A percentile compares a stretch with the other conserved stretches of the same genome.
Evolutionary conservation across 331 rosid species (phyloP).

Genomic region (Malus hybrid): DNA sequence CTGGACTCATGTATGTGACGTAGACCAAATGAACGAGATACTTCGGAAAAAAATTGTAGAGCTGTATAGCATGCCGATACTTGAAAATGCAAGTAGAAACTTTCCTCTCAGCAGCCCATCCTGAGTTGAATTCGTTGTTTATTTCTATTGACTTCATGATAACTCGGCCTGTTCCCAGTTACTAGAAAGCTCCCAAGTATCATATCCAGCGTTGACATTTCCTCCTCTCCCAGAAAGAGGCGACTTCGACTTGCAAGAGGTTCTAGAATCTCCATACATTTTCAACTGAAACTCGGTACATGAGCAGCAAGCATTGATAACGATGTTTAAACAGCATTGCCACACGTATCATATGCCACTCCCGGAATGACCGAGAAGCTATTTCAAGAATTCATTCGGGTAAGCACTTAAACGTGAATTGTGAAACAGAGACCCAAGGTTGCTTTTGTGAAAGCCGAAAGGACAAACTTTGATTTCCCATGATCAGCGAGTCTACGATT

Average conservation of each 20-base stretch:
- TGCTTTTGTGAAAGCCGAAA: slow-evolving; percentile 13
- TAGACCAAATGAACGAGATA: slow-evolving; percentile 66
- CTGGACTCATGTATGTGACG: slow-evolving; percentile 90
- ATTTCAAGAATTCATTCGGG: background rate
- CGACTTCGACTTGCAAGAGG: slow-evolving; percentile 58
- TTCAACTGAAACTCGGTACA: slow-evolving; percentile 43
- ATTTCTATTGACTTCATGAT: slow-evolving; percentile 2
- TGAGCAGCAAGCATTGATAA: background rate
- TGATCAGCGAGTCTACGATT: background rate
- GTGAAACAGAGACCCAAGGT: slow-evolving; percentile 7
- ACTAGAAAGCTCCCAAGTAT: slow-evolving; percentile 53
- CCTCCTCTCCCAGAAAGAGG: slow-evolving; percentile 74
- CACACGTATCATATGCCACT: background rate
- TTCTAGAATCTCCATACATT: slow-evolving; percentile 68
- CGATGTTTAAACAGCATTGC: background rate
- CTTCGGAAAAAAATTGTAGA: slow-evolving; percentile 70
- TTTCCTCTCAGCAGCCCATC: background rate
- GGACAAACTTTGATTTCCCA: slow-evolving; percentile 7
- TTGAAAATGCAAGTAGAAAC: slow-evolving; percentile 61
- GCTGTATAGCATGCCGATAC: slow-evolving; percentile 70
- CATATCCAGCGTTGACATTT: slow-evolving; percentile 59
- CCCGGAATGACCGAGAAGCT: background rate
- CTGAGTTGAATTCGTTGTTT: background rate
- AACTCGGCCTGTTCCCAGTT: slow-evolving; percentile 37
- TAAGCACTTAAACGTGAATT: slow-evolving; percentile 1